These are phyloP conservation scores for Myriosclerotinia duriaeana DNA, from an alignment of 2,329 filamentous ascomycete species.

Conservation along the genomic window DNA sequence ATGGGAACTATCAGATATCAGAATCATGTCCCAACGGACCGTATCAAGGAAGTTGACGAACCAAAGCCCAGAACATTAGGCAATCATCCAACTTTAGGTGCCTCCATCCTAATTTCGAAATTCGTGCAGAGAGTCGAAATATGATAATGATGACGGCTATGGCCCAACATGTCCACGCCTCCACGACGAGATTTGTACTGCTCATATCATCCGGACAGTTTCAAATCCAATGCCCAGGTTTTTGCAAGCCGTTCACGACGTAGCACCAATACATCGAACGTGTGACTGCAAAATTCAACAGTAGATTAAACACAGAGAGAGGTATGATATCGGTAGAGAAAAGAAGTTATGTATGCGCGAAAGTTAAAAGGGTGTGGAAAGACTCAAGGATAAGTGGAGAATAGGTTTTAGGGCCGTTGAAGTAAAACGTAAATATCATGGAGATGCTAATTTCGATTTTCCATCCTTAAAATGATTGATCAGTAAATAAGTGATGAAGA, in stretches of 20 bases:
- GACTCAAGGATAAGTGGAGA: neutral
- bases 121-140: neutral
- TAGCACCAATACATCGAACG: conserved; percentile 1
- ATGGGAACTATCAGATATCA: conserved; percentile 17
- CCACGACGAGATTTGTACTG: conserved; percentile 10
- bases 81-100: conserved; percentile 12
- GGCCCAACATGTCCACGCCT: conserved; percentile 20
- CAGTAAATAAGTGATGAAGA: neutral
- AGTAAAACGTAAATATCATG: neutral
- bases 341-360: neutral
- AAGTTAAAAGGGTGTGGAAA: conserved; percentile 1
- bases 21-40: neutral
- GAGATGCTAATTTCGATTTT: neutral
- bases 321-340: neutral
- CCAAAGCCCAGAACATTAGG: conserved; percentile 12
- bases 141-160: conserved; percentile 11
- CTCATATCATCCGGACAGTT: conserved; percentile 14
- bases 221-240: conserved; percentile 7
- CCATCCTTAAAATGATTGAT: neutral
- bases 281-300: neutral
- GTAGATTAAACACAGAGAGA: neutral
- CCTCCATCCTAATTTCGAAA: conserved; percentile 16
- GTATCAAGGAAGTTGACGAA: neutral
- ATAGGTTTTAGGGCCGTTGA: neutral
- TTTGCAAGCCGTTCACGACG: neutral